Evolutionary conservation across 768 basidiomycete genomes (phyloP), one percentile per base, ranked within the genome.

Genomic region (Nevesoporus exiguus): DNA sequence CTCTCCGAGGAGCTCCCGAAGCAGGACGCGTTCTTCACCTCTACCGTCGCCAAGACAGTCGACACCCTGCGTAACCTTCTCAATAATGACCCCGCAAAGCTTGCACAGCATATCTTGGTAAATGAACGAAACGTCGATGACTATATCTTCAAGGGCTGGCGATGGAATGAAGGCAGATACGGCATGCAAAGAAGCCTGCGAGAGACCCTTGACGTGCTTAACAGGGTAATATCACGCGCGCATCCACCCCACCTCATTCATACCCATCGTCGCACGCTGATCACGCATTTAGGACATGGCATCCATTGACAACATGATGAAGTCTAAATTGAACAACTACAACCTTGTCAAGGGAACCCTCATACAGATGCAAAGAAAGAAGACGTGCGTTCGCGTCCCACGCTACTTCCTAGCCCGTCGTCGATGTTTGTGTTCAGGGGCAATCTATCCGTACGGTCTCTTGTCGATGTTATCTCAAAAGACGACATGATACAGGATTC

Each of bases 1-100:
- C 80, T 98, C 47, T 96, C 94, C 15, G 97, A 98, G 66, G 86
- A 90, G 45, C 80, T 98, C 37, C 92, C 94, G 7, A 99, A 98
- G 74, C 84, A 90, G 54, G 97, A 98, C 63, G 66, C 79, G 36
- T 85, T 82, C 77, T 95, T 98, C 75, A 97, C 93, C 2, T 75
- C 80, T 14, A 85, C 85, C 8, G 88, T 96, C 57, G 92, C 93
- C 44, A 98, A 96, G 77, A 85, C 86, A 8, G 93, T 98, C 47
- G 97, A 98, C 66, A 94, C 93, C 0, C 79, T 98, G 51, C 87
- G 94, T 46, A 91, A 88, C 60, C 79, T 99, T 51, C 73, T 94
- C 42, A 93, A 93, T 66, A 95, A 96, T 61, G 92, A 97, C 63
- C 81, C 88, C 5, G 68, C 77, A 48, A 90, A 86, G 67, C 78